Conservation (phyloP, 352 stramenopile species). For the Thraustotheca clavata region DNA sequence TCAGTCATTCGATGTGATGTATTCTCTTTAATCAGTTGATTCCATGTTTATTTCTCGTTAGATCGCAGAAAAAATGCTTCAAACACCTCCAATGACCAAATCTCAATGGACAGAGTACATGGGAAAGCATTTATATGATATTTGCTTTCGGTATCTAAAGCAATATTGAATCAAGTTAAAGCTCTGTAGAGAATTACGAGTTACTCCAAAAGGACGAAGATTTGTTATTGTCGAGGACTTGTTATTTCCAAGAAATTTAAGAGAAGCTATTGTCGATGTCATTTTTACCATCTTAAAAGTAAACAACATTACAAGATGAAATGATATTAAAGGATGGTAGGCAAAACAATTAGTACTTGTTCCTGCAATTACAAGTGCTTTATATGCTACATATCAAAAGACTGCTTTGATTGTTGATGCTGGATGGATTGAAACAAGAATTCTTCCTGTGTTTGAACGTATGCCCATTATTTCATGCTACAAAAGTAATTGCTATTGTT, state of each 20-base stretch:
- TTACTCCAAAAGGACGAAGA: slow-evolving; percentile 61
- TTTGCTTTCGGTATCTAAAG: slow-evolving; percentile 54
- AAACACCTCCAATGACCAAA: slow-evolving; percentile 23
- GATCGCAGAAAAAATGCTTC: slow-evolving; percentile 47
- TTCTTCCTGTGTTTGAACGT: slow-evolving; percentile 77
- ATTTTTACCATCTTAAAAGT: slow-evolving; percentile 61
- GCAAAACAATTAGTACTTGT: slow-evolving; percentile 31
- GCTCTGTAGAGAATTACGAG: slow-evolving; percentile 33
- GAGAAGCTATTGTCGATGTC: slow-evolving; percentile 50
- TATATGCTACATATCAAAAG: slow-evolving; percentile 67
- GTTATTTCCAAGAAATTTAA: slow-evolving; percentile 44
- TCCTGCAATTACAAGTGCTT: slow-evolving; percentile 45
- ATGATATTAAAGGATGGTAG: background rate
- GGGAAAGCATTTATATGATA: slow-evolving; percentile 39
- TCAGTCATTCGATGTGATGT: slow-evolving; percentile 64
- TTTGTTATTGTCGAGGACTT: slow-evolving; percentile 79
- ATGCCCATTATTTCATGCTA: slow-evolving; percentile 66
- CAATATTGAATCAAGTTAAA: slow-evolving; percentile 26
- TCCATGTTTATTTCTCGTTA: slow-evolving; percentile 18
- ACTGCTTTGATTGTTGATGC: slow-evolving; percentile 74
- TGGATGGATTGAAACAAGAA: slow-evolving; percentile 56
- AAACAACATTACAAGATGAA: too few relatives aligned
- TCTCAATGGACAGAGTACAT: slow-evolving; percentile 43
- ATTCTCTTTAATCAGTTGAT: background rate
- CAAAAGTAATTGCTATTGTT: slow-evolving; percentile 32